Base-by-base conservation (phyloP, 2,329 filamentous ascomycete species). In the Cordyceps javanica region DNA sequence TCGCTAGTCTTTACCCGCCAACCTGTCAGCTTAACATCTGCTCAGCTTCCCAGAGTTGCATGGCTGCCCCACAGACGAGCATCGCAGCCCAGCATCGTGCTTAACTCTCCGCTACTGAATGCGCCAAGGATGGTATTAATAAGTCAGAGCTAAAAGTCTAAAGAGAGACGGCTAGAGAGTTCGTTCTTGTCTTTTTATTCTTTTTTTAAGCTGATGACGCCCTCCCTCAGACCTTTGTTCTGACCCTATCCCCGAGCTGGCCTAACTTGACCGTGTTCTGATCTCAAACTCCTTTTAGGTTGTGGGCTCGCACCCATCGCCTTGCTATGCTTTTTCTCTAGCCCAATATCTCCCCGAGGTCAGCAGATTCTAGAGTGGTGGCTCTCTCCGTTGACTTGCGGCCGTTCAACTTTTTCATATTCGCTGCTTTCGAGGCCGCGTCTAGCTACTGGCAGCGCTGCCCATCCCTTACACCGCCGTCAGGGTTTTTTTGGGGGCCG, bases 201-300 rank as follows among this genome's bases (percentile, higher is more conserved):
- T 9, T 16, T 54, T 13, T n/a, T 9, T 16, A 6, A 32, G 3
- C 28, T 25, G 36, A 5, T 34, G n/a, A 23, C 16, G n/a, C 23
- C 32, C 21, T 5, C 38, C 10, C 25, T 19, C 6, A 7, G 19
- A 38, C 21, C 48, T 21, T 54, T 42, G 23, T 19, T 58, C 41
- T 42, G 56, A 53, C 42, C 21, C 34, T 49, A 58, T 53, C 42
- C 49, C 49, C 56, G 26, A 53, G 55, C 14, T 16, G 25, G 45
- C 19, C 36, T 36, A 50, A 28, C 14, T 14, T 42, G 19, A 6
- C 19, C 25, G 5, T 11, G 25, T 49, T 21, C 13, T n/a, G 32
- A 46, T 48, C 38, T 36, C 25, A 10, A 23, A 13, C 32, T 14
- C 9, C n/a, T 21, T 49, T 4, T 41, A 41, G 25, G 32, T 39